These are phyloP conservation scores for Rubus idaeus DNA, from an alignment of 306 rosid species.

Conservation along the genomic window DNA sequence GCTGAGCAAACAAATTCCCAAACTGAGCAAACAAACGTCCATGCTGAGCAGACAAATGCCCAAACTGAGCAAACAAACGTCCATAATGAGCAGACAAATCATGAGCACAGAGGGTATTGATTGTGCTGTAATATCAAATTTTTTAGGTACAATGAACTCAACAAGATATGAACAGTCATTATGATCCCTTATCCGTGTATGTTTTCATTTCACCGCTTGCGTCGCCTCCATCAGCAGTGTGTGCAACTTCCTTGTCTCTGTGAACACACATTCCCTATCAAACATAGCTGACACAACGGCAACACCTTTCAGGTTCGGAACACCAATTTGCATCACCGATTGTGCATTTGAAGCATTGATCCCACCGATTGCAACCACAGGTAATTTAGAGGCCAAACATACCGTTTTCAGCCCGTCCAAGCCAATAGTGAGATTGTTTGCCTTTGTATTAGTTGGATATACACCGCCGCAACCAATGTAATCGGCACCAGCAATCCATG, in stretches of 20 bases:
- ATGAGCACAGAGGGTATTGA: not conserved
- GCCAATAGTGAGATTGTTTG: constrained; percentile 68
- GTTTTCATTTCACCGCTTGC: constrained; percentile 30
- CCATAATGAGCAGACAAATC: not conserved
- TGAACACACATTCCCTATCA: constrained; percentile 62
- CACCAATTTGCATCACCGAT: constrained; percentile 61
- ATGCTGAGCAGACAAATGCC: not conserved
- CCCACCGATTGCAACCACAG: constrained; percentile 95
- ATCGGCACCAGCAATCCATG: constrained; percentile 83
- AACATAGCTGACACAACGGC: constrained; percentile 88
- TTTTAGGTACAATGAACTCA: not conserved
- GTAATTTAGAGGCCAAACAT: constrained; percentile 69
- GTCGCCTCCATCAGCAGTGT: constrained; percentile 43
- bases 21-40: not conserved
- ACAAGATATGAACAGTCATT: not conserved
- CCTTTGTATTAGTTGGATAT: constrained; percentile 78
- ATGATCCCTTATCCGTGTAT: not conserved
- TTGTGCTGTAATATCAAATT: not conserved
- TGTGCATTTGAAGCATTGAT: constrained; percentile 60
- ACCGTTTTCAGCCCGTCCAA: constrained; percentile 67
- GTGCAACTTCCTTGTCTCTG: constrained; percentile 67
- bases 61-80: not conserved
- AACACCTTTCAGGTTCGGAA: constrained; percentile 71
- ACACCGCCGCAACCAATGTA: constrained; percentile 92
- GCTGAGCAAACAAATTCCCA: not conserved